A percentile compares a stretch with the other conserved stretches of the same genome.
These are phyloP conservation scores for Cutaneotrichosporon spelunceum DNA, from an alignment of 1,284 basidiomycete genomes.

Conservation along the genomic window DNA sequence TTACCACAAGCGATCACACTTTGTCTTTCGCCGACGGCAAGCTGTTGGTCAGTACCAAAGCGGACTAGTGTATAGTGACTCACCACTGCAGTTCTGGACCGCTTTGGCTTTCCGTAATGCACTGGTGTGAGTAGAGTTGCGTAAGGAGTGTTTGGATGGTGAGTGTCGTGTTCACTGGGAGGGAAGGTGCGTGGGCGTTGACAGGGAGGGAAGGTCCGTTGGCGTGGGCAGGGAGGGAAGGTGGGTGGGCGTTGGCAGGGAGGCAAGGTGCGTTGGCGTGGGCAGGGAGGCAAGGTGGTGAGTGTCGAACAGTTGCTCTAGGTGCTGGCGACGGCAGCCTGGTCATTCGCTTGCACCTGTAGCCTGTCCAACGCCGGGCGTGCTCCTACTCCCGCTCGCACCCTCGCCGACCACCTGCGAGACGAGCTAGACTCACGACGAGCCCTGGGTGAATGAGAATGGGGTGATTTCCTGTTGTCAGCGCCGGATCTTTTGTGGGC, in stretches of 20 bases:
- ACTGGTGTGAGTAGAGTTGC: slow-evolving; percentile 2
- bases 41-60: slow-evolving; percentile 9
- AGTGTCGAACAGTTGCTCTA: no score
- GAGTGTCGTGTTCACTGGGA: neutral
- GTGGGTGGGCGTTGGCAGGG: no score
- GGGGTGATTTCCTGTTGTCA: slow-evolving; percentile 11
- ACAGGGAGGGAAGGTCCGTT: neutral
- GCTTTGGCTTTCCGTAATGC: slow-evolving; percentile 22
- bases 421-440: slow-evolving; percentile 1
- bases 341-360: no score
- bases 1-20: slow-evolving; percentile 23
- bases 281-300: no score
- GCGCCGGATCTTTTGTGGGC: neutral
- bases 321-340: no score
- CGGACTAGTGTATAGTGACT: slow-evolving; percentile 1
- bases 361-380: neutral
- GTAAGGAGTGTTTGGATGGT: neutral
- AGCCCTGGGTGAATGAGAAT: slow-evolving; percentile 6
- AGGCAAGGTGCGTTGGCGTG: no score
- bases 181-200: neutral
- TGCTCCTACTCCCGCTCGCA: neutral
- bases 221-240: no score
- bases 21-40: slow-evolving; percentile 24
- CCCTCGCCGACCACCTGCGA: neutral
- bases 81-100: slow-evolving; percentile 26